phyloP scores from a whole-genome alignment of 306 rosid genomes.

The Trifolium repens region DNA sequence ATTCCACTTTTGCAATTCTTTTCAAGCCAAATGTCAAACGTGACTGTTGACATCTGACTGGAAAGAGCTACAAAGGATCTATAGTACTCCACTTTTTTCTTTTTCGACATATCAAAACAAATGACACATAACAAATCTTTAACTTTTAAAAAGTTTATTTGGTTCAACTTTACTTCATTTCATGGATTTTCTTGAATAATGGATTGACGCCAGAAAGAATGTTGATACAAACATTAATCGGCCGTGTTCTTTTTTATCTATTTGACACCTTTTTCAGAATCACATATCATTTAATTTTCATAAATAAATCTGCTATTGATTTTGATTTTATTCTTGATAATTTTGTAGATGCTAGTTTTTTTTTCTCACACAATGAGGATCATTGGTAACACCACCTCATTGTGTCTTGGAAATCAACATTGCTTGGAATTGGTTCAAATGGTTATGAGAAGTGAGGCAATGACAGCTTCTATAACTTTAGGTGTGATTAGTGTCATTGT shows the following conservation, averaged over 20 bases:
- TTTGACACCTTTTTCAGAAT: neutral
- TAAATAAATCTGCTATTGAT: neutral
- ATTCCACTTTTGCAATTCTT: neutral
- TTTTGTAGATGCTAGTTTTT: neutral
- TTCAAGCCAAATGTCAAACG: neutral
- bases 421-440: constrained; percentile 54
- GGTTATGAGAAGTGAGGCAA: constrained; percentile 44
- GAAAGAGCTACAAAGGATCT: neutral
- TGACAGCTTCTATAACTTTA: constrained; percentile 53
- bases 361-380: constrained; percentile 37
- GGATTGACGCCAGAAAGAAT: neutral
- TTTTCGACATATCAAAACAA: too few relatives aligned
- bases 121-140: neutral
- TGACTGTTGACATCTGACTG: too few relatives aligned
- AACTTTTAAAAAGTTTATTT: neutral
- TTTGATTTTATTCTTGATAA: neutral
- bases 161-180: neutral
- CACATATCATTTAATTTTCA: neutral
- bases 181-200: neutral
- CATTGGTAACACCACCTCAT: constrained; percentile 35
- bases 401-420: constrained; percentile 48
- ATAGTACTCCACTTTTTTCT: neutral
- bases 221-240: neutral
- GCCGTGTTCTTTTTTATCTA: neutral
- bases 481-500: constrained; percentile 62